Evolutionary conservation across 2,329 filamentous ascomycete species (phyloP), one percentile per base, ranked within the genome.

Genomic region (Niveomyces coronatus): DNA sequence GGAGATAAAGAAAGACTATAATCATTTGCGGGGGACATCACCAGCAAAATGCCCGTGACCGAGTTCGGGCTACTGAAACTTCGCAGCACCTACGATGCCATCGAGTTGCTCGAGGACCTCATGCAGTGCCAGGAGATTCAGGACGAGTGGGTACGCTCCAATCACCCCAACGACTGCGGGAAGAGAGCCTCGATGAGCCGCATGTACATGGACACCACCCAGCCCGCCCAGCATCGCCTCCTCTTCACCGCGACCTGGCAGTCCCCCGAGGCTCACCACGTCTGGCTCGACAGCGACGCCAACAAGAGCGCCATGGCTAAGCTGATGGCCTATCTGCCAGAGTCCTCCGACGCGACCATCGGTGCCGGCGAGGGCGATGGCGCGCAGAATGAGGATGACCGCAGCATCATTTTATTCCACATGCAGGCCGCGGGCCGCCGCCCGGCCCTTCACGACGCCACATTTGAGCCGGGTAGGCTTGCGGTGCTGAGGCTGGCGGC

Each of bases 241-340:
- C 52, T 71, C 45, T 55, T 71, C 44, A 63, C 61, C 4, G 62
- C 66, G 14, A 56, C 60, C 9, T 70, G 67, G 68, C 54, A 60
- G 39, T 64, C 60, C 0, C 54, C 57, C 15, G 57, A 55, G 11
- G 58, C 57, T 5, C 65, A 71, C 41, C 44, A 42, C 32, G 45
- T 57, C 35, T 72, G 68, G 67, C 60, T 68, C 34, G 50, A 53
- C 31, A 64, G 60, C 35, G 45, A 53, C 3, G 62, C 62, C 22
- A 70, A 70, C 47, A 43, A 54, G 35, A 35, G 42, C 5, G 48
- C 54, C 37, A 61, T 64, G 44, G 50, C 47, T 14, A 47, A 49
- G 17, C 45, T 70, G 9, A 44, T 41, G 17, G 39, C 45, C 4
- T 57, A 60, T 37, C 53, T 67, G 26, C 50, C 52, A 7, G 51